These are phyloP conservation scores for Citrus unshiu DNA, from an alignment of 345 rosid species.

Conservation along the genomic window DNA sequence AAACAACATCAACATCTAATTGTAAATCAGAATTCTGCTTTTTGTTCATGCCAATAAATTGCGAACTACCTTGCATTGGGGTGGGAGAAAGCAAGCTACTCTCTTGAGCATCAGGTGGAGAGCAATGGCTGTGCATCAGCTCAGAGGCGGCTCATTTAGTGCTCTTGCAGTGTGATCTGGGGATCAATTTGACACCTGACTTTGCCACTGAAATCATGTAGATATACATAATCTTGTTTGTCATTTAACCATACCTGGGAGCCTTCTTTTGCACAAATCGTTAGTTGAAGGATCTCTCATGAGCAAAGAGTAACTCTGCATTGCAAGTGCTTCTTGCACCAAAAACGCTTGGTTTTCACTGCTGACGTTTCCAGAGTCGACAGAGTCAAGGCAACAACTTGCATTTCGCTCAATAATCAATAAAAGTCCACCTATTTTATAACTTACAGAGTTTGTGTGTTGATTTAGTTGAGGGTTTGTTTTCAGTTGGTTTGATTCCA, in stretches of 20 bases:
- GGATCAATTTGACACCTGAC: background rate
- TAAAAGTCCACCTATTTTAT: background rate
- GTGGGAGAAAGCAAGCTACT: background rate
- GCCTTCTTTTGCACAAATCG: constrained; percentile 6
- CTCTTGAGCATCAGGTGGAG: background rate
- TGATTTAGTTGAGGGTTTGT: background rate
- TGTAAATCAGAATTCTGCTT: constrained; percentile 6
- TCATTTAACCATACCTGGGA: constrained; percentile 1
- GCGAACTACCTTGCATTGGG: background rate
- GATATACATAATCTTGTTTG: constrained; percentile 4
- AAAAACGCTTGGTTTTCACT: background rate
- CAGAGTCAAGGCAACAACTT: background rate
- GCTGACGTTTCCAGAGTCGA: background rate
- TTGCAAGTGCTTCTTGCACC: background rate
- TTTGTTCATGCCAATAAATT: constrained; percentile 9
- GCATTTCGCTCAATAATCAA: background rate
- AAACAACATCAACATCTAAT: constrained; percentile 18
- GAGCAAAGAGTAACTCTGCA: background rate
- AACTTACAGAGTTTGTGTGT: constrained; percentile 7
- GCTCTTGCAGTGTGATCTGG: background rate
- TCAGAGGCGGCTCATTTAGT: background rate
- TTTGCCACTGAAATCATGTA: constrained; percentile 8
- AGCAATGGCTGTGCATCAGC: background rate
- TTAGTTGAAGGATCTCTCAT: background rate
- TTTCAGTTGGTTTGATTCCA: constrained; percentile 9